Conservation (phyloP, 2,329 filamentous ascomycete genomes). For the Microdochium bolleyi region DNA sequence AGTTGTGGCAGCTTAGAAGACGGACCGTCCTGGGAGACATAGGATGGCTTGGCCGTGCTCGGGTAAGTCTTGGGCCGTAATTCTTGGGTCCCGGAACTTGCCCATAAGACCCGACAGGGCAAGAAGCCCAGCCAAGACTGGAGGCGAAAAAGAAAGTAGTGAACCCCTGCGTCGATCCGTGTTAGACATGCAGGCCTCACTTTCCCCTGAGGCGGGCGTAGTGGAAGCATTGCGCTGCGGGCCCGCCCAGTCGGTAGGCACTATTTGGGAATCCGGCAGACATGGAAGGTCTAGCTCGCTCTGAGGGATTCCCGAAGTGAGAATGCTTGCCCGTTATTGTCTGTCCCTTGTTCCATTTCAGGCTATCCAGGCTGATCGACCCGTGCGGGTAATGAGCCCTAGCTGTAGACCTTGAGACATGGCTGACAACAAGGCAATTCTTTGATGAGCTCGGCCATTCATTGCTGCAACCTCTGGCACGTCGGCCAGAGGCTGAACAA, state of each 20-base stretch:
- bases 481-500: background rate
- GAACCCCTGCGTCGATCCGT: background rate
- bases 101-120: background rate
- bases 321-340: background rate
- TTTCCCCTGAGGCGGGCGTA: background rate
- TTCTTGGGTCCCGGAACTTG: background rate
- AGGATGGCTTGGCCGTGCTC: conserved; percentile 44
- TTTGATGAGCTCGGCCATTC: background rate
- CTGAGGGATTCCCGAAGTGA: background rate
- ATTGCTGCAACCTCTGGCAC: background rate
- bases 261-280: background rate
- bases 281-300: background rate
- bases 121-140: background rate
- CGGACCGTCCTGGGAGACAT: conserved; percentile 37
- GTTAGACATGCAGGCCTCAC: background rate
- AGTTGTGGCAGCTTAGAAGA: conserved; percentile 42
- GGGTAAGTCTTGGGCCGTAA: conserved; percentile 20
- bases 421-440: background rate
- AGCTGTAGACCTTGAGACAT: background rate
- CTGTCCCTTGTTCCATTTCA: background rate
- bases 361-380: background rate
- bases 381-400: no score
- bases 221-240: background rate
- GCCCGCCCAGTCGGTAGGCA: background rate
- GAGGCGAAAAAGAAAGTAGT: background rate